These are phyloP conservation scores for Talinum fruticosum DNA, from an alignment of 148 eudicot genomes.

Conservation along the genomic window DNA sequence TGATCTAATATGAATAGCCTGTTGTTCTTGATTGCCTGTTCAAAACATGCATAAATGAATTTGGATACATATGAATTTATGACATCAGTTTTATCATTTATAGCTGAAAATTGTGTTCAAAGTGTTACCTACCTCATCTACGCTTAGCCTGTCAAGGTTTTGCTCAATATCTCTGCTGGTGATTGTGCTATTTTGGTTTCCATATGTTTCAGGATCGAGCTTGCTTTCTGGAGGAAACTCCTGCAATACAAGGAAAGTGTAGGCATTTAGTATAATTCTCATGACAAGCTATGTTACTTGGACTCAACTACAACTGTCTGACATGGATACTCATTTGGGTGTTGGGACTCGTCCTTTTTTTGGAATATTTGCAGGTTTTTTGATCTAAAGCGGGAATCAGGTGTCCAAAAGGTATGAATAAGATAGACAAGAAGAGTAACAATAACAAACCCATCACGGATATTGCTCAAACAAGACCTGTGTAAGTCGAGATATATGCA, in stretches of 20 bases:
- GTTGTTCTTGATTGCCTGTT: slow-evolving; percentile 50
- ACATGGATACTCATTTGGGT: not conserved
- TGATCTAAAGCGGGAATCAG: not conserved
- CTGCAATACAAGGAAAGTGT: slow-evolving; percentile 20
- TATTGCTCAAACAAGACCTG: no score
- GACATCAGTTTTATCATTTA: not conserved
- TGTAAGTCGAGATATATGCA: not conserved
- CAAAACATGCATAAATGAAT: not conserved
- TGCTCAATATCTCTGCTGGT: slow-evolving; percentile 47
- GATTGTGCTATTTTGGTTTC: slow-evolving; percentile 66
- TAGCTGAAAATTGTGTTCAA: not conserved
- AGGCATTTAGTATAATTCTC: not conserved
- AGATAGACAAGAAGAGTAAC: not conserved
- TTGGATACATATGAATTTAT: not conserved
- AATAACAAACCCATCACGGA: not conserved
- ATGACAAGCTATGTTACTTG: not conserved
- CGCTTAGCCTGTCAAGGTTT: slow-evolving; percentile 45
- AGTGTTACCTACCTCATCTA: slow-evolving; percentile 59
- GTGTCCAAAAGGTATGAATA: not conserved
- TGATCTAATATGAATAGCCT: slow-evolving; percentile 69
- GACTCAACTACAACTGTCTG: not conserved
- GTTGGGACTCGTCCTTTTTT: not conserved
- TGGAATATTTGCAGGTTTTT: no score
- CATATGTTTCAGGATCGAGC: slow-evolving; percentile 57
- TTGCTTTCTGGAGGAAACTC: slow-evolving; percentile 61